Evolutionary conservation across 192 early-diverging fungal genomes (phyloP).

Genomic region (Funneliformis geosporum): DNA sequence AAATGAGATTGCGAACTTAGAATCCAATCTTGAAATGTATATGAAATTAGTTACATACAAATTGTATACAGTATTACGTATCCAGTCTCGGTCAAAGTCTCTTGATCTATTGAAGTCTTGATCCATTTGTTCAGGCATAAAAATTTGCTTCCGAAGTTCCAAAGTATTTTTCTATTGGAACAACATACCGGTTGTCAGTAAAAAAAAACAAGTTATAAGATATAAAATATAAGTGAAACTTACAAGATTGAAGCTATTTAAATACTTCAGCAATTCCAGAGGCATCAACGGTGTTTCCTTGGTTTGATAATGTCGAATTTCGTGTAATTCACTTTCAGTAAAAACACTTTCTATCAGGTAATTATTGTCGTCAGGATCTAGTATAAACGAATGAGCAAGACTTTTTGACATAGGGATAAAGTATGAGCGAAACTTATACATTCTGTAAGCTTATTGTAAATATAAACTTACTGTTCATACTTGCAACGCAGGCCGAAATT

Average conservation of each 20-base stretch:
- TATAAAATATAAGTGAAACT: neutral
- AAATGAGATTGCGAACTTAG: conserved; percentile 20
- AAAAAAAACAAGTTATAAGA: neutral
- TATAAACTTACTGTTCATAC: conserved; percentile 36
- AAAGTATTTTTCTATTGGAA: conserved; percentile 6
- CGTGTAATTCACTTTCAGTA: conserved; percentile 15
- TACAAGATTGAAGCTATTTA: conserved; percentile 5
- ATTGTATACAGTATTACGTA: conserved; percentile 27
- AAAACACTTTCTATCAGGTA: conserved; percentile 34
- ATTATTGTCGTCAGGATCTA: conserved; percentile 28
- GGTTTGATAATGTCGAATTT: too few relatives aligned
- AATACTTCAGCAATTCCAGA: too few relatives aligned
- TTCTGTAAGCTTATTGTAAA: conserved; percentile 1
- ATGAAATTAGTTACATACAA: conserved; percentile 26
- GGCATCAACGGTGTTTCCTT: too few relatives aligned
- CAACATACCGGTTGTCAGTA: neutral
- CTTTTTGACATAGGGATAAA: conserved; percentile 26
- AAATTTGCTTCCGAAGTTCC: conserved; percentile 19
- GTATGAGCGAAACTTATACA: conserved; percentile 8
- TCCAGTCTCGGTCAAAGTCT: conserved; percentile 28
- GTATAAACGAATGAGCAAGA: conserved; percentile 27
- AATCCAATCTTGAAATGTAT: conserved; percentile 18
- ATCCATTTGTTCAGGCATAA: conserved; percentile 16
- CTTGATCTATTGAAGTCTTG: conserved; percentile 20
- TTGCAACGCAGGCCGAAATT: conserved; percentile 19